Base-by-base conservation (phyloP, 257 asterid species). In the Plectranthus barbatus region DNA sequence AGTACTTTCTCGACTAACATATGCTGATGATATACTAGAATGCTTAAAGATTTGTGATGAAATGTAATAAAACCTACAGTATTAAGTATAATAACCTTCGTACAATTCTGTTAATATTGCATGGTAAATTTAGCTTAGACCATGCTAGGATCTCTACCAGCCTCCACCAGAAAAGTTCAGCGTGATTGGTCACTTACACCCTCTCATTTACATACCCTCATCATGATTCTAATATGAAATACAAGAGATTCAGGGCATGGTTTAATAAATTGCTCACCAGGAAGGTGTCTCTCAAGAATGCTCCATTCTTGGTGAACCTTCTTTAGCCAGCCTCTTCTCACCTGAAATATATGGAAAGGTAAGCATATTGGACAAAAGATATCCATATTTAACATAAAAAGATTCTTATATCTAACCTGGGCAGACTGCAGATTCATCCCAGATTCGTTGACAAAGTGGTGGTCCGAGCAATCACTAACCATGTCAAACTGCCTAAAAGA, bases 241-340 rank as follows among this genome's bases (percentile, higher is more conserved):
- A 37, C 23, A 4, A 17, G 20, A 70, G 3, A 29, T 19, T 7
- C 5, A 34, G 33, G 18, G 3, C 12, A 12, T 40, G 33, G 12
- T 24, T 58, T 19, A 54, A 42, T 21, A 26, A 76, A 29, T 24
- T 77, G 66, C 94, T 84, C 77, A 93, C 99, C 95, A 1, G 99
- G 96, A 67, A 93, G 94, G 79, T 87, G 83, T 66, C 80, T 85
- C 76, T 82, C 83, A 67, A 93, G 79, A 77, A 84, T 81, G 80
- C 79, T 79, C 99, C 99, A 93, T 80, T 93, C 99, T 80, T 84
- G 80, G 64, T 86, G 87, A 59, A 93, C 86, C 83, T 77, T 85
- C 80, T 81, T 93, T 68, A 83, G 68, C 97, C 99, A 93, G 57
- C 80, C 56, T 77, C 83, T 74, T 73, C 72, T 87, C 54, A 81